A percentile compares a stretch with the other conserved stretches of the same genome.
Conservation (phyloP, 805 yeast genomes). For the Nakazawaea populi region DNA sequence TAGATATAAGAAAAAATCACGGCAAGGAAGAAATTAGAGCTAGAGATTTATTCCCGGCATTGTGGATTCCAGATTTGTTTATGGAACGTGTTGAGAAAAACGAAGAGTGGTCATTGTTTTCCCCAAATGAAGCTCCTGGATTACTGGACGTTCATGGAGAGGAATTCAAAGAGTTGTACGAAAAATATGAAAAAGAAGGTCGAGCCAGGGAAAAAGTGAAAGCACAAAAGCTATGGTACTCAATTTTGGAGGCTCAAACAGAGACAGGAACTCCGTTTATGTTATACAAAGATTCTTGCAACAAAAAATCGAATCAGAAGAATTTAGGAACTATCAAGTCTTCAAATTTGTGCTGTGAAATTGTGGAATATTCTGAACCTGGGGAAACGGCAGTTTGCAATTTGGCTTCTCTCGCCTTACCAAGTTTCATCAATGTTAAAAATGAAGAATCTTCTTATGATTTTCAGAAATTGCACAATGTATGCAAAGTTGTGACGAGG, state of each 20-base stretch:
- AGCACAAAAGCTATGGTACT: conserved; percentile 58
- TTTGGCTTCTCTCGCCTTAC: conserved; percentile 54
- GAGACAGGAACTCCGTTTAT: conserved; percentile 63
- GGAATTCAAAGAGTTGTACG: conserved; percentile 47
- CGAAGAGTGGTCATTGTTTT: conserved; percentile 52
- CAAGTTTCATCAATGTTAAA: conserved; percentile 46
- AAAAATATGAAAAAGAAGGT: conserved; percentile 44
- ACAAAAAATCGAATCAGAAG: conserved; percentile 52
- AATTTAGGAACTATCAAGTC: conserved; percentile 56
- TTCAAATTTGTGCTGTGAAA: conserved; percentile 58
- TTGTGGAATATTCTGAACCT: conserved; percentile 53
- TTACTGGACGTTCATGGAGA: conserved; percentile 49
- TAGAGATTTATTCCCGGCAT: conserved; percentile 56
- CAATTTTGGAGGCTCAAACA: conserved; percentile 56
- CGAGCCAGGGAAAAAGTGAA: conserved; percentile 44
- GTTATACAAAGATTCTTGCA: conserved; percentile 60
- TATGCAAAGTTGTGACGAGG: conserved; percentile 47
- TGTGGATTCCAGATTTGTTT: conserved; percentile 59
- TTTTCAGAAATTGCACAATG: conserved; percentile 49
- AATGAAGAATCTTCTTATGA: conserved; percentile 39
- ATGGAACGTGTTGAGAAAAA: conserved; percentile 55
- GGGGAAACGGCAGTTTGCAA: conserved; percentile 60
- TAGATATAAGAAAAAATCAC: conserved; percentile 56
- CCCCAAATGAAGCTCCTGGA: conserved; percentile 56
- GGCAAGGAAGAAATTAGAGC: conserved; percentile 62